Percentiles rank a stretch among this genome's conserved stretches.
These are phyloP conservation scores for Eimeria falciformis DNA, from an alignment of 169 alveolate genomes.

Conservation along the genomic window DNA sequence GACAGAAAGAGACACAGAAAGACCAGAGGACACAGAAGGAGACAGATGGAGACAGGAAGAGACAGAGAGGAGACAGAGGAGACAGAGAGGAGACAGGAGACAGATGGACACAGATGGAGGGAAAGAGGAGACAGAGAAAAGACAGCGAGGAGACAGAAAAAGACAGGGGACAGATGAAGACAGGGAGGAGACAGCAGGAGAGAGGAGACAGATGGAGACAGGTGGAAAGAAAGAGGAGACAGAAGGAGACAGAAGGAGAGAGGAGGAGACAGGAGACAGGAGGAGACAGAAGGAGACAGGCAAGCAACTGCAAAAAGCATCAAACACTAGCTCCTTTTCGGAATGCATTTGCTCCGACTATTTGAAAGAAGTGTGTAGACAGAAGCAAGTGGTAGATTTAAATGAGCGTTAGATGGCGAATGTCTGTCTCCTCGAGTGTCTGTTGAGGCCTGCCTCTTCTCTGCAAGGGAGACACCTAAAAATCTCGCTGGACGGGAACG, in stretches of 20 bases:
- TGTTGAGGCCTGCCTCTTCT: conserved; percentile 85
- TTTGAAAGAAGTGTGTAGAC: too few species aligned
- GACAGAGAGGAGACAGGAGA: conserved; percentile 14
- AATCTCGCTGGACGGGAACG: conserved; percentile 95
- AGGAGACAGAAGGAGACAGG: conserved; percentile 1
- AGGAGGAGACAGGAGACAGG: not conserved
- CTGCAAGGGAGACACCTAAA: conserved; percentile 92
- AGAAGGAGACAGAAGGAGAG: conserved; percentile 6
- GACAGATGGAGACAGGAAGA: not conserved
- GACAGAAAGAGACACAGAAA: not conserved
- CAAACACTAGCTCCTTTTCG: not conserved
- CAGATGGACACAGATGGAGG: not conserved
- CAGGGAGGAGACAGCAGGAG: not conserved
- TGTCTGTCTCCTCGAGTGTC: too few species aligned
- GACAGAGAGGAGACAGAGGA: not conserved
- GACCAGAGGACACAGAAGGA: not conserved
- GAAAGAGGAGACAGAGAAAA: conserved; percentile 8
- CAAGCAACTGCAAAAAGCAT: not conserved
- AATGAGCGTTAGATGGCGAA: too few species aligned
- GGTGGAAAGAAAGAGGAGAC: not conserved
- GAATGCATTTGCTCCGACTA: too few species aligned
- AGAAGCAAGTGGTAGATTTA: too few species aligned
- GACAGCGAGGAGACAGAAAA: not conserved
- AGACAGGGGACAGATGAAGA: not conserved
- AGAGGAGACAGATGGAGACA: not conserved